Percentiles rank a stretch among this genome's conserved stretches.
Evolutionary conservation across 768 basidiomycete genomes (phyloP).

Genomic region (Lyophyllum semitale): DNA sequence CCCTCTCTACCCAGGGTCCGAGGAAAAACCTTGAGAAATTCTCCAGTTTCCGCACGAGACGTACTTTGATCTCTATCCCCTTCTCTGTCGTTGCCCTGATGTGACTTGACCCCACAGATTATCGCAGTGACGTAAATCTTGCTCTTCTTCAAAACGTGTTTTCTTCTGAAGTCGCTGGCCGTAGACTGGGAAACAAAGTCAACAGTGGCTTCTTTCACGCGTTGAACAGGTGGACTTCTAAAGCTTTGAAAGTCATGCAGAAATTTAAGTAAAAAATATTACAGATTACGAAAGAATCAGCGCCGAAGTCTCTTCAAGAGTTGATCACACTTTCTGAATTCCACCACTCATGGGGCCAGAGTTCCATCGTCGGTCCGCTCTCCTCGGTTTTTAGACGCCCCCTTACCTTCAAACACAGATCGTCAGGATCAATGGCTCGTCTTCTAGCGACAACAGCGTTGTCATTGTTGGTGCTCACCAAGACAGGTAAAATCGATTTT

Average conservation of each 20-base stretch:
- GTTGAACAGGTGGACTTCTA: conserved; percentile 55
- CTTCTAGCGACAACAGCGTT: conserved; percentile 56
- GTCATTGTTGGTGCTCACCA: conserved; percentile 82
- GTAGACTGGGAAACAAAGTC: conserved; percentile 76
- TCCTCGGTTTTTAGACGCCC: conserved; percentile 5
- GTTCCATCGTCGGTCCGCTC: conserved; percentile 57
- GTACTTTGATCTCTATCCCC: conserved; percentile 40
- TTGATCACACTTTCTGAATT: conserved; percentile 73
- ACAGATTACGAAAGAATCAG: conserved; percentile 67
- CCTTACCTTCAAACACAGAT: conserved; percentile 48
- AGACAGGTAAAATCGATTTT: conserved; percentile 58
- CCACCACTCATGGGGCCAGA: conserved; percentile 83
- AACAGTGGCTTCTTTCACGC: conserved; percentile 72
- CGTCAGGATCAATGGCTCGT: conserved; percentile 73
- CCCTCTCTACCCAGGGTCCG: conserved; percentile 66
- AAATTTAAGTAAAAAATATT: neutral
- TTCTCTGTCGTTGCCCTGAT: conserved; percentile 12
- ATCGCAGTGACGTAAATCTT: conserved; percentile 69
- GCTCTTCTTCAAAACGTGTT: conserved; percentile 17
- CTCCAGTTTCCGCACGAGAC: conserved; percentile 71
- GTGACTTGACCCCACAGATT: conserved; percentile 42
- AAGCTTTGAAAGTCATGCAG: conserved; percentile 4
- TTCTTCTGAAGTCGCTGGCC: conserved; percentile 17
- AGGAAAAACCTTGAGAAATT: conserved; percentile 65
- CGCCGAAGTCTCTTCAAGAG: conserved; percentile 54